Evolutionary conservation across 1,139 yeast genomes (phyloP), one percentile per base, ranked within the genome.

Genomic region (Geotrichum restrictum): DNA sequence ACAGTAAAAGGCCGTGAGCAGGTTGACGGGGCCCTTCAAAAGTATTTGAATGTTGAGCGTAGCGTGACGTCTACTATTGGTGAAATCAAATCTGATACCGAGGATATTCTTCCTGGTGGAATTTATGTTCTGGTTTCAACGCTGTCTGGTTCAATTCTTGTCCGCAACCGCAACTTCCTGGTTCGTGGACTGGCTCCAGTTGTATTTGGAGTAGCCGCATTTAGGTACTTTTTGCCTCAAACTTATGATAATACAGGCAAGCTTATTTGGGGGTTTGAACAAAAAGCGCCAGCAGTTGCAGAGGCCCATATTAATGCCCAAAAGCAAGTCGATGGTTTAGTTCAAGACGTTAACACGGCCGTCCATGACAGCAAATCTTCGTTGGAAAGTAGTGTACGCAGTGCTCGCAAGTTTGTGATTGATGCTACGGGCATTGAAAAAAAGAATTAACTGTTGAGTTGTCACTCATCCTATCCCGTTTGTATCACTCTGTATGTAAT

Each of bases 81-180:
- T 27, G 75, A 75, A 19, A 75, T 91, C 60, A 93, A 85, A 67
- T 79, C 81, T 60, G 82, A 77, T 59, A 73, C 78, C 51, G 97
- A 89, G 68, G 87, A 82, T 56, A 70, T 89, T 51, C 73, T 86
- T 45, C 95, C 97, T 11, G 88, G 88, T 55, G 71, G 84, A 3
- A 71, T 88, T 27, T 89, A 87, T 64, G 75, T 88, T 27, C 64
- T 80, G 10, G 80, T 88, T 40, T 93, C 91, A n/a, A 77, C 82
- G 2, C 77, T 91, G 62, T 74, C 93, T 3, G 98, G 97, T 50
- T 80, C 87, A 29, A 83, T 91, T 47, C 66, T 86, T 48, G 81
- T 95, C 2, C 88, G 95, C 64, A 82, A 83, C 62, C 78, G 88
- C 57, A 80, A 82, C 45, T 57, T 84, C 11, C 50, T 84, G 4